Percentiles rank a stretch among this genome's conserved stretches.
Conservation (phyloP, 2,329 filamentous ascomycete genomes). For the Camptophora hylomeconis region DNA sequence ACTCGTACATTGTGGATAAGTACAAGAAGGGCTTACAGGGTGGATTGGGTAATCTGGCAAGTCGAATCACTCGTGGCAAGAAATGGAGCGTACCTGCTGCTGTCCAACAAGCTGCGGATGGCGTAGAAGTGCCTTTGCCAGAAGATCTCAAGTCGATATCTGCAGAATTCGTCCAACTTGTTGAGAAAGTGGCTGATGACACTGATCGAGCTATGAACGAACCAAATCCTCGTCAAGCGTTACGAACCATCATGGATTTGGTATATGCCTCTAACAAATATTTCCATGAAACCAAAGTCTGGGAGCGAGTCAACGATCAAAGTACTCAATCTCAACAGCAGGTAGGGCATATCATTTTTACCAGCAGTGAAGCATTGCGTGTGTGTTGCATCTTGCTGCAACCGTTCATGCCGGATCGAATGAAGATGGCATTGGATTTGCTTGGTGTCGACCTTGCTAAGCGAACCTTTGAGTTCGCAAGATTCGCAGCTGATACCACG, state of each 20-base stretch:
- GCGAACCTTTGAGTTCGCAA: conserved; percentile 51
- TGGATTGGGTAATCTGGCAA: conserved; percentile 68
- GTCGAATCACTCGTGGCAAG: conserved; percentile 55
- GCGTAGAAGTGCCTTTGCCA: conserved; percentile 16
- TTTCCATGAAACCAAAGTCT: conserved; percentile 54
- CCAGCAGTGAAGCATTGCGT: conserved; percentile 62
- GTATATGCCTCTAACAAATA: conserved; percentile 50
- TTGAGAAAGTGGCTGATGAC: conserved; percentile 27
- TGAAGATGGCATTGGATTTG: conserved; percentile 58
- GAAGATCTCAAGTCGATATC: conserved; percentile 20
- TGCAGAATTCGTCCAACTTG: conserved; percentile 24
- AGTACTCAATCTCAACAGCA: conserved; percentile 12
- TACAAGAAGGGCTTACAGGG: conserved; percentile 71
- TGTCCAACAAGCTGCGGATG: conserved; percentile 31
- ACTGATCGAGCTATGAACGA: conserved; percentile 47
- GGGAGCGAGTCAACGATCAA: conserved; percentile 41
- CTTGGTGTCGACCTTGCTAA: conserved; percentile 55
- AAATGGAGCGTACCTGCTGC: conserved; percentile 55
- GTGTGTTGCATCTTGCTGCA: conserved; percentile 74
- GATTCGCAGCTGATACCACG: conserved; percentile 48
- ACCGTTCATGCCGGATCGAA: conserved; percentile 77
- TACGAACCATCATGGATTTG: conserved; percentile 50
- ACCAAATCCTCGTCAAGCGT: conserved; percentile 50
- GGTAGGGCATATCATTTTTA: conserved; percentile 46
- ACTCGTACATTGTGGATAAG: conserved; percentile 56